Base-by-base conservation (phyloP, 1,284 basidiomycete species). In the Fistulina hepatica region DNA sequence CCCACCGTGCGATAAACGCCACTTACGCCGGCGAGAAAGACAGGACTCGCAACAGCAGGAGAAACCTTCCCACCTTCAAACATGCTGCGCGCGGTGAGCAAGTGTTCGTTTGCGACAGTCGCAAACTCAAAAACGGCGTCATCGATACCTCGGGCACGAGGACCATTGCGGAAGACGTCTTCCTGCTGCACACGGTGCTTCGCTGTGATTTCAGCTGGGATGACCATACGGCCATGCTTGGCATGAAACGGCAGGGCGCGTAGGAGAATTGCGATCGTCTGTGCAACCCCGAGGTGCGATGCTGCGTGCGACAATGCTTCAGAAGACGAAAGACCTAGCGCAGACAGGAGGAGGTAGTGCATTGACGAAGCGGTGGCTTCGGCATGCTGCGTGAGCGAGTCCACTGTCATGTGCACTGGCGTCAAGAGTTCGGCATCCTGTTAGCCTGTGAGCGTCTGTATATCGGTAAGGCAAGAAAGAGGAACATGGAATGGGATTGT, bases 81-180 rank as follows among this genome's bases (percentile, higher is more conserved):
- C 69, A 83, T 78, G 38, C 76, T 72, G 30, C 86, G 71, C 2
- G 90, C 88, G 3, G 89, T 91, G 48, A 81, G 68, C 45, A 97
- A 58, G 58, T 97, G 83, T 60, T 94, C 90, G 62, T 94, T 91
- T 26, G 90, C 92, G 13, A 85, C 61, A 8, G 83, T 88, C 12
- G 92, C 92, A 54, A 94, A 81, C 52, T 91, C 84, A 54, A 81
- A 95, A 23, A 89, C 81, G 0, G 89, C 90, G 42, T 84, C 74
- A 26, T 73, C 72, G 21, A 82, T 62, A 6, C 73, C 78, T 33
- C 65, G 56, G 31, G 83, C 84, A 13, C 65, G 57, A 7, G 69
- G 67, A 2, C 86, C 82, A 28, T 67, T 65, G 22, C 84, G 69
- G 55, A 91, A 81, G 8, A 95, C 79, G 20, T 91, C 82, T 56